Conservation (phyloP, 2,329 filamentous ascomycete genomes). For the Xylogone sp. region DNA sequence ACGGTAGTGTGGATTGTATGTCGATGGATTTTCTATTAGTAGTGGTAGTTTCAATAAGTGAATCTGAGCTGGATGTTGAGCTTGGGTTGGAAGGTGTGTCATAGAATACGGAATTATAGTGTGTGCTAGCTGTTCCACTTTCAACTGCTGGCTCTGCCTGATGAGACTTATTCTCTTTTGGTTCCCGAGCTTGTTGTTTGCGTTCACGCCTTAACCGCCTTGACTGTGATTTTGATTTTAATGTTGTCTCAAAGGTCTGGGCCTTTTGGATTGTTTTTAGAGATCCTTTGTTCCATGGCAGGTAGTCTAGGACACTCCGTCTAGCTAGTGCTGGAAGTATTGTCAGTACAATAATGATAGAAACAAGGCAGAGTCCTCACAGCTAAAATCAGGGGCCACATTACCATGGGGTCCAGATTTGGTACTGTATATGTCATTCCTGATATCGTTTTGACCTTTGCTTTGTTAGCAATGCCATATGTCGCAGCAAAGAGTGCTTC, state of each 20-base stretch:
- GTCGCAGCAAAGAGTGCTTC: too few relatives aligned
- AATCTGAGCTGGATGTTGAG: not conserved
- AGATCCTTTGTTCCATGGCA: not conserved
- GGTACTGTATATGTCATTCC: too few relatives aligned
- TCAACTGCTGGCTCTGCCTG: not conserved
- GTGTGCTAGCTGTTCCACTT: not conserved
- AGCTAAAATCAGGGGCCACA: not conserved
- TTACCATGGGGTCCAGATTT: too few relatives aligned
- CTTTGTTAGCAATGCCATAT: too few relatives aligned
- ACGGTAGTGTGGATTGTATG: not conserved
- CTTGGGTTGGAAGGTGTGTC: not conserved
- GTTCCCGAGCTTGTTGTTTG: not conserved
- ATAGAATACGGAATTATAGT: not conserved
- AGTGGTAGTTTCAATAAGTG: not conserved
- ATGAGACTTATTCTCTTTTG: not conserved
- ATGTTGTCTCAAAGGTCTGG: not conserved
- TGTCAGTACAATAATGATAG: not conserved
- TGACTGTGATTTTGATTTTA: not conserved
- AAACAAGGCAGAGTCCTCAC: not conserved
- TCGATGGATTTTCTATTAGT: not conserved
- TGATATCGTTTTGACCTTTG: too few relatives aligned
- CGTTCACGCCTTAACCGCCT: not conserved
- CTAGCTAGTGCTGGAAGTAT: not conserved
- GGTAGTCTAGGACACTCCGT: not conserved
- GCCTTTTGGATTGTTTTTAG: not conserved